Conservation (phyloP, 225 moss, liverwort and hornwort species). For the Polytrichum commune region DNA sequence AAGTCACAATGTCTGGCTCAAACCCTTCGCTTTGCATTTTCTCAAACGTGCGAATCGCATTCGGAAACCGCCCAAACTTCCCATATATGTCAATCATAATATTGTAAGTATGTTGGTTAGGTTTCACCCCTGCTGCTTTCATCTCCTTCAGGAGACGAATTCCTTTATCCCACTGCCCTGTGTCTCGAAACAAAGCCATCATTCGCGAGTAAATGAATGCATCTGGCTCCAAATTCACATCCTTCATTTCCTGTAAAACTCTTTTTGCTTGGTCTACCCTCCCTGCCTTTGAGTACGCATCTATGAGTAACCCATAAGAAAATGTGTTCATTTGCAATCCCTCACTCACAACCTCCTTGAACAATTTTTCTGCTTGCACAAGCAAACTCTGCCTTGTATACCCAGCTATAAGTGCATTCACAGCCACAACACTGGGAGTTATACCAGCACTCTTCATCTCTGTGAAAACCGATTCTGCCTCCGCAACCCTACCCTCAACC, state of each 20-base stretch:
- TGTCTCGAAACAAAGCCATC: constrained; percentile 82
- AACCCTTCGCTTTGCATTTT: constrained; percentile 73
- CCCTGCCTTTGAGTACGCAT: constrained; percentile 77
- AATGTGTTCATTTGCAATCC: constrained; percentile 57
- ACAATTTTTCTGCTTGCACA: constrained; percentile 45
- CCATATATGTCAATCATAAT: constrained; percentile 91
- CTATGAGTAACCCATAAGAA: constrained; percentile 82
- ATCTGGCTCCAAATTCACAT: constrained; percentile 50
- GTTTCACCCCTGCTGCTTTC: constrained; percentile 59
- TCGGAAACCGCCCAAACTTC: constrained; percentile 72
- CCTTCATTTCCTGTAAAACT: constrained; percentile 63
- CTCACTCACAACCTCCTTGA: constrained; percentile 47
- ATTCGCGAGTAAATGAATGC: constrained; percentile 91
- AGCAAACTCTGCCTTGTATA: constrained; percentile 69
- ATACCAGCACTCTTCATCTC: constrained; percentile 72
- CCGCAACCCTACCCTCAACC: constrained; percentile 46
- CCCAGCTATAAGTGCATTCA: constrained; percentile 67
- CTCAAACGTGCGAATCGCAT: constrained; percentile 61
- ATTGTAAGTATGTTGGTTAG: constrained; percentile 79
- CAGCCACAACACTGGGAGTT: constrained; percentile 46
- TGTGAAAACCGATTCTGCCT: constrained; percentile 76
- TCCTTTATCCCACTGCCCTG: constrained; percentile 76
- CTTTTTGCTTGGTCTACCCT: constrained; percentile 70
- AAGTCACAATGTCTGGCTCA: constrained; percentile 80
- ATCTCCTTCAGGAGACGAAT: constrained; percentile 70